Base-by-base conservation (phyloP, 768 basidiomycete genomes). In the Termitomyces sp. region DNA sequence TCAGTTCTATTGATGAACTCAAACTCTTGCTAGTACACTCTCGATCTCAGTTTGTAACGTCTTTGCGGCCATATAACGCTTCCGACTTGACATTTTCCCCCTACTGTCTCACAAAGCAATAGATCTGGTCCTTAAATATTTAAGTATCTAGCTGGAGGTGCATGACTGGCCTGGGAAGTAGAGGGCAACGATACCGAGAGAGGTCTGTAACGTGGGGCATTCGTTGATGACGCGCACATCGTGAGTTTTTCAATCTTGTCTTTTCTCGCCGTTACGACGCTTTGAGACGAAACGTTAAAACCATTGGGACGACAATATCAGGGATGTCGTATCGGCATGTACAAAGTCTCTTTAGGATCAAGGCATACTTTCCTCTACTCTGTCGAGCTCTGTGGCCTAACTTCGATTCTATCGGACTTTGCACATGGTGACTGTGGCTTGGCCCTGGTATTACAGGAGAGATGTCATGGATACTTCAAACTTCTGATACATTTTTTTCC, bases 271-370 rank as follows among this genome's bases (percentile, higher is more conserved):
- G 40, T 38, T 16, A n/a, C 23, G 26, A 38, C 47, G 14, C 32
- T 44, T 30, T 20, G n/a, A 48, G 12, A 54, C 80, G 81, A 81
- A 26, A 82, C 83, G 82, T 82, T 18, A 82, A 82, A 0, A 84
- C 82, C 0, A 83, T 83, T 43, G 82, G 82, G n/a, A 82, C 81
- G 2, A 83, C 84, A 51, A 83, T 85, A 46, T 85, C 85, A 71
- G 85, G 66, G 82, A 82, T 66, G 82, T 82, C 41, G 85, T 83
- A 50, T 78, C 80, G 50, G 81, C 81, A 55, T 44, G 79, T 64
- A 4, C 20, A 26, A 16, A 26, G 20, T 18, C 32, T 35, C 13
- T n/a, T 20, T 40, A 3, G n/a, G 2, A 46, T 41, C 9, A 12
- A 26, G 48, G 33, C 8, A 9, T 35, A 20, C 32, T 33, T 30